These are phyloP conservation scores for Pythium grandisporangium DNA, from an alignment of 352 stramenopile genomes.

Conservation along the genomic window DNA sequence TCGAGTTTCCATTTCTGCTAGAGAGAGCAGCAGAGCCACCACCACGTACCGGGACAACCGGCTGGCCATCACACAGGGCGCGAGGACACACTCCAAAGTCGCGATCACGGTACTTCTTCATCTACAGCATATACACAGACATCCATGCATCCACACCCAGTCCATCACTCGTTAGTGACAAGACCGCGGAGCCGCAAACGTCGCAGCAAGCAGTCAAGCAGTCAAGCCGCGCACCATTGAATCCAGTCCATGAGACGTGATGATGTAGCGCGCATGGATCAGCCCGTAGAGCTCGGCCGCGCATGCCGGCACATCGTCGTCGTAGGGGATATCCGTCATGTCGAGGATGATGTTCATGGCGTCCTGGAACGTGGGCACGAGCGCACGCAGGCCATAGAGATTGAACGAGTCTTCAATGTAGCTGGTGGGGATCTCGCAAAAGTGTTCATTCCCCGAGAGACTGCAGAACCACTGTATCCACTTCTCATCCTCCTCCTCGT, in stretches of 20 bases:
- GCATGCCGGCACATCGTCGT: conserved; percentile 81
- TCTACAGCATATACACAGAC: conserved; percentile 14
- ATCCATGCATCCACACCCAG: conserved; percentile 3
- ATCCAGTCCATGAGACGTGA: conserved; percentile 82
- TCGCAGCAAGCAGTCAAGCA: too few relatives aligned
- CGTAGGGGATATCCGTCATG: conserved; percentile 85
- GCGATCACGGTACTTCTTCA: conserved; percentile 86
- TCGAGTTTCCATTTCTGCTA: too few relatives aligned
- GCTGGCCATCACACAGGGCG: conserved; percentile 74
- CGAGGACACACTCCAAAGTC: conserved; percentile 84
- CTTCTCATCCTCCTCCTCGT: conserved; percentile 88
- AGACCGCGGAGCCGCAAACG: too few relatives aligned
- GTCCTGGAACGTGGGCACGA: conserved; percentile 87
- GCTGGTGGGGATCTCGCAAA: conserved; percentile 87
- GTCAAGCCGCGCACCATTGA: conserved; percentile 51
- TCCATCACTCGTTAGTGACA: too few relatives aligned
- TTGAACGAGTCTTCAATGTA: conserved; percentile 95
- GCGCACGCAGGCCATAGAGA: conserved; percentile 84
- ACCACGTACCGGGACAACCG: conserved; percentile 65
- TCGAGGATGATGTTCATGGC: conserved; percentile 91
- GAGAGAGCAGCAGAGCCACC: not conserved
- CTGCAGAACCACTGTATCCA: conserved; percentile 92
- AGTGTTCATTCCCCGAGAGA: conserved; percentile 88
- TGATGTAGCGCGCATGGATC: conserved; percentile 87
- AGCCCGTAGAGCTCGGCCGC: conserved; percentile 86